Evolutionary conservation across 176 grass and related monocot species (phyloP).

Genomic region (Bolboschoenus planiculmis): DNA sequence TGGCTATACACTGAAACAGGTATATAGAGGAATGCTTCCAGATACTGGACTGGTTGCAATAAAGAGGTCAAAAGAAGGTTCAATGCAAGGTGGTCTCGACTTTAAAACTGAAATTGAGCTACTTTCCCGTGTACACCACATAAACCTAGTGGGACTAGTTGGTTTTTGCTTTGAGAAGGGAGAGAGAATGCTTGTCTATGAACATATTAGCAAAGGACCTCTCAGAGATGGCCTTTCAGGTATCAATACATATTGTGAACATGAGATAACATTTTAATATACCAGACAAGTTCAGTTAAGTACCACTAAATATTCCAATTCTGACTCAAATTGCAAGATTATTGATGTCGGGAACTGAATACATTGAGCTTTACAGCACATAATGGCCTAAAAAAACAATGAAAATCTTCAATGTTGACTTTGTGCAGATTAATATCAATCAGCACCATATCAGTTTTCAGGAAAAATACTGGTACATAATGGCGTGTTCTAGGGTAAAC

Average conservation of each 20-base stretch:
- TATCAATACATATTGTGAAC: constrained; percentile 22
- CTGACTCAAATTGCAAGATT: neutral
- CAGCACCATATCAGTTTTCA: neutral
- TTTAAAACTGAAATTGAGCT: constrained; percentile 97
- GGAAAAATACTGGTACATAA: neutral
- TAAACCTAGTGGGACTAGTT: constrained; percentile 70
- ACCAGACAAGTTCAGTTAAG: neutral
- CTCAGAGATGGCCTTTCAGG: constrained; percentile 65
- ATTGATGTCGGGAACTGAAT: neutral
- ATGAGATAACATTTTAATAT: neutral
- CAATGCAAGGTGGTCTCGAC: constrained; percentile 71
- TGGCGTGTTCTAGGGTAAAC: neutral
- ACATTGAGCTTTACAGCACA: neutral
- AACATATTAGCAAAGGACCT: constrained; percentile 66
- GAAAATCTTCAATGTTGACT: neutral
- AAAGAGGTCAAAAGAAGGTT: constrained; percentile 76
- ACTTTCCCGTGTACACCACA: constrained; percentile 83
- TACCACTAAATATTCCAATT: neutral
- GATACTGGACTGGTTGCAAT: constrained; percentile 62
- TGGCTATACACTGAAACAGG: constrained; percentile 30
- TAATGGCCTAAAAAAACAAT: neutral
- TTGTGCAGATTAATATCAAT: neutral
- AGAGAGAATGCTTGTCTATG: constrained; percentile 78
- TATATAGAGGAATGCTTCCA: constrained; percentile 68
- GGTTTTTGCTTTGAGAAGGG: constrained; percentile 91